Evolutionary conservation across 495 filamentous ascomycete species (phyloP).

Genomic region (Aspergillus bridgeri): DNA sequence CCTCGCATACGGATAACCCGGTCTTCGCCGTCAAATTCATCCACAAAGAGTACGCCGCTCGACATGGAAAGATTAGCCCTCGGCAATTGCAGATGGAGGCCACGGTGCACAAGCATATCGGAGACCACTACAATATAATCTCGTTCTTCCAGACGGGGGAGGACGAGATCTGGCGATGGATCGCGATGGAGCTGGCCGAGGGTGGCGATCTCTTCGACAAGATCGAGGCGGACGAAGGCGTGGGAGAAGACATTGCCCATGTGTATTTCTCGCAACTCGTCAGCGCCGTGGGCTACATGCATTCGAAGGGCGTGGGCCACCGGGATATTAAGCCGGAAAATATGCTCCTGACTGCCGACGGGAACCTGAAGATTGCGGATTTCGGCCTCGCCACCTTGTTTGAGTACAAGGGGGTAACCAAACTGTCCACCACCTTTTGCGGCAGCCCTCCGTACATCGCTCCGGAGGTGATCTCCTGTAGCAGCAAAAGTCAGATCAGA

Average conservation of each 20-base stretch:
- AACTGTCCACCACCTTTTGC: slow-evolving; percentile 82
- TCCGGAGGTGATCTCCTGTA: slow-evolving; percentile 73
- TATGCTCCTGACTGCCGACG: slow-evolving; percentile 74
- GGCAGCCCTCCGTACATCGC: slow-evolving; percentile 97
- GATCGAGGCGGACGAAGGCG: slow-evolving; percentile 94
- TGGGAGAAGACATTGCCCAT: slow-evolving; percentile 88
- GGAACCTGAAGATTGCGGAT: slow-evolving; percentile 92
- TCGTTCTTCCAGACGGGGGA: slow-evolving; percentile 85
- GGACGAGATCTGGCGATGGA: slow-evolving; percentile 90
- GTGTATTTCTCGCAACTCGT: slow-evolving; percentile 94
- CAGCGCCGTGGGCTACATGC: slow-evolving; percentile 88
- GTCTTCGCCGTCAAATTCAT: slow-evolving; percentile 98
- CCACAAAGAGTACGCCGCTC: slow-evolving; percentile 88
- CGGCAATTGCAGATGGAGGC: slow-evolving; percentile 89
- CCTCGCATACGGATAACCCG: slow-evolving; percentile 61
- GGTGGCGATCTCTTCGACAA: slow-evolving; percentile 99
- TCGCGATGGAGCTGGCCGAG: slow-evolving; percentile 95
- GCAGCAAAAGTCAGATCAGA: slow-evolving; percentile 45
- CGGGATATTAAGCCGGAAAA: slow-evolving; percentile 92
- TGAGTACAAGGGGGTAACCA: slow-evolving; percentile 75
- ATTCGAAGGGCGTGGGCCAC: slow-evolving; percentile 85
- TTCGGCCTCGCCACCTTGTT: slow-evolving; percentile 96
- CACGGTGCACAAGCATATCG: slow-evolving; percentile 79
- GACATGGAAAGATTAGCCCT: slow-evolving; percentile 80
- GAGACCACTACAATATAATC: slow-evolving; percentile 89